Base-by-base conservation (phyloP, 495 filamentous ascomycete genomes). In the Penicillium egyptiacum region DNA sequence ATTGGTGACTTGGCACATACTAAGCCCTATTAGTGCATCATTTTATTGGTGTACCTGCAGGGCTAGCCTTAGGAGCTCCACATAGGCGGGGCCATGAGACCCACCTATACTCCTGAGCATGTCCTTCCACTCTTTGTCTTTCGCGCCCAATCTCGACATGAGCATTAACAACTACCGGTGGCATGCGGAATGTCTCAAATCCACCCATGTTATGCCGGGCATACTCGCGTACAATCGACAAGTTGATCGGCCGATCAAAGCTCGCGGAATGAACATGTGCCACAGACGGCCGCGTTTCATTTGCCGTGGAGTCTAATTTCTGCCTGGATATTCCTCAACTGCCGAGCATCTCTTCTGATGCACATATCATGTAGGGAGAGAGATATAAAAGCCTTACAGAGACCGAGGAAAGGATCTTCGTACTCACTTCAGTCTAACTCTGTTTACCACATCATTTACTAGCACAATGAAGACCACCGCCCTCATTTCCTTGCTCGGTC, bases 381-480 rank as follows among this genome's bases (percentile, higher is more conserved):
- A 30, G 20, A 25, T 54, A 54, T 54, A 54, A 54, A 54, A 46
- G 52, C 41, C 8, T 37, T 11, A 14, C 20, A 35, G 10, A 3
- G 16, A 30, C 42, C 41, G 12, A 25, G 33, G n/a, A 35, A 45
- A 20, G 46, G 52, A 46, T 46, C 30, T 37, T 46, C 30, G 11
- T n/a, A 37, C n/a, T 28, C 50, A 52, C 37, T n/a, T 46, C 30
- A 20, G n/a, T 52, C 37, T 22, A 45, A 10, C 28, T 39, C 33
- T 39, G 5, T 23, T n/a, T 23, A 39, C 48, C 19, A 33, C 12
- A 16, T 37, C 41, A 19, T 25, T 35, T 46, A 1, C 26, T 33
- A 26, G 7, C 28, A 46, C 20, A 8, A 68, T 68, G 65, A 68
- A 68, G 63, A 52, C 60, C 22, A 68, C 57, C 50, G 56, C 63